Evolutionary conservation across 164 flowering plant genomes (phyloP).

Genomic region (Akebia trifoliata): DNA sequence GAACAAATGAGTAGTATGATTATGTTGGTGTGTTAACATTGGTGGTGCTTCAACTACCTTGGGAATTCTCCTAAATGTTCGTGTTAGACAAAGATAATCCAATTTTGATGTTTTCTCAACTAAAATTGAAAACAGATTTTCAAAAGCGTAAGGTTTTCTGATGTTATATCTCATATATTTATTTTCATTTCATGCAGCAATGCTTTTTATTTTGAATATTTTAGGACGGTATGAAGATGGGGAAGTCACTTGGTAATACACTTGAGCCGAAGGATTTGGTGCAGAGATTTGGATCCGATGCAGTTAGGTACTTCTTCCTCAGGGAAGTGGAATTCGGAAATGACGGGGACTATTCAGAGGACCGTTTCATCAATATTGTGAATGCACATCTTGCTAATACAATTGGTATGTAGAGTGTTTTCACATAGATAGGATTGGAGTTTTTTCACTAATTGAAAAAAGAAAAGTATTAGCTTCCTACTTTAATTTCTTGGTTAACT

Average conservation of each 20-base stretch:
- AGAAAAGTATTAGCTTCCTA: too few species aligned
- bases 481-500: too few species aligned
- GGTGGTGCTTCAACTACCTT: too few species aligned
- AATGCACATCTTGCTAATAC: slow-evolving; percentile 97
- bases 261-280: slow-evolving; percentile 92
- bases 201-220: slow-evolving; percentile 48
- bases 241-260: slow-evolving; percentile 91
- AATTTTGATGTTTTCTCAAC: neutral
- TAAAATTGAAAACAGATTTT: neutral
- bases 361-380: slow-evolving; percentile 76
- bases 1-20: too few species aligned
- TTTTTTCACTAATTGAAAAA: too few species aligned
- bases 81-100: neutral
- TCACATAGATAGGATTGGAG: neutral
- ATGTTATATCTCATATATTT: slow-evolving; percentile 26
- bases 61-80: too few species aligned
- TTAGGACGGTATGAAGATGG: slow-evolving; percentile 99
- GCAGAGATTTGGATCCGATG: slow-evolving; percentile 78
- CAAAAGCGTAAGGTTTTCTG: neutral
- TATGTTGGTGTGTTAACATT: too few species aligned
- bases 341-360: slow-evolving; percentile 98
- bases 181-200: slow-evolving; percentile 55
- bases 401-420: slow-evolving; percentile 45
- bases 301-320: slow-evolving; percentile 92
- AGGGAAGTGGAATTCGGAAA: slow-evolving; percentile 91